Base-by-base conservation (phyloP, 805 yeast species). In the Novakomyces olei region DNA sequence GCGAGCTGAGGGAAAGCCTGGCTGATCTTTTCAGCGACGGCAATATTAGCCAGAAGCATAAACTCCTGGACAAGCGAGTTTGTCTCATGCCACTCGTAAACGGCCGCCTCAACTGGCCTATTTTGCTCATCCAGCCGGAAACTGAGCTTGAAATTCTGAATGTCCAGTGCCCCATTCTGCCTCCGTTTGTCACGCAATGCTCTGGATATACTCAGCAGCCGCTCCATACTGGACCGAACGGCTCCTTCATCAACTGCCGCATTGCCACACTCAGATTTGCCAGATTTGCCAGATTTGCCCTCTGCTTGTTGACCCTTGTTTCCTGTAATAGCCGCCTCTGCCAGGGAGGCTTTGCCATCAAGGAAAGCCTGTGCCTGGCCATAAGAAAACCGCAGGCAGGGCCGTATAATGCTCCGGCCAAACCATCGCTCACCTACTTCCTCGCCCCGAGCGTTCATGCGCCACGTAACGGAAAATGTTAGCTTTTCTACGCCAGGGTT, bases 111-210 rank as follows among this genome's bases (percentile, higher is more conserved):
- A 34, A 76, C 63, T 30, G 72, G 64, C 7, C 72, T 78, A 40
- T 67, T 69, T 44, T 81, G 93, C 45, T 83, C 94, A 50, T 83
- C 95, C 36, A 80, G 54, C 44, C 72, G 79, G 46, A 76, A 79
- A 42, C 81, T 58, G 29, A 83, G 55, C 1, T 83, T 67, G 40
- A 80, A 57, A 22, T 61, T 56, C 1, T 59, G 58, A 3, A 39
- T 26, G 23, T 61, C 61, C 8, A 61, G 67, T 30, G 69, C 53
- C 3, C 53, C 46, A 4, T 56, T 47, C 41, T 69, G 66, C 30
- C 73, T 54, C 45, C 91, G 59, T 45, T 71, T 74, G 39, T 75
- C 67, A 38, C 72, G 69, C 51, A 77, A 69, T 39, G 74, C 76
- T 41, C 65, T 61, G 0, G 83, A 69, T 34, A 76, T 67, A 39